phyloP scores from a whole-genome alignment of 306 rosid species.

The Sindora glabra region DNA sequence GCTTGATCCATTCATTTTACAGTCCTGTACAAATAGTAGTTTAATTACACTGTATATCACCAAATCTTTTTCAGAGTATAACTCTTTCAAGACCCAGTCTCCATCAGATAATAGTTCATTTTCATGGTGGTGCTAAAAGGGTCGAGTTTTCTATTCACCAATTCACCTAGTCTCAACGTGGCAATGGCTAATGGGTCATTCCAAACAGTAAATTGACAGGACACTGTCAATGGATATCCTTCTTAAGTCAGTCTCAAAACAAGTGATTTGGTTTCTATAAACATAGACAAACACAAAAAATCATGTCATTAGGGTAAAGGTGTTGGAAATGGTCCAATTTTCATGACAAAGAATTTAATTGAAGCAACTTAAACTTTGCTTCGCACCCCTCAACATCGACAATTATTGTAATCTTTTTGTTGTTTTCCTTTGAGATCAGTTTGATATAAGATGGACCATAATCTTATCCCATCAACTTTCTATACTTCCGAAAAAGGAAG shows the following conservation, averaged over 20 bases:
- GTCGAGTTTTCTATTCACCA: background rate
- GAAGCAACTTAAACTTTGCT: too few species aligned
- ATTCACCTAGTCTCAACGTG: slow-evolving; percentile 15
- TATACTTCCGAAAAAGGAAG: too few species aligned
- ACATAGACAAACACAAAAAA: background rate
- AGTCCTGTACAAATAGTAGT: too few species aligned
- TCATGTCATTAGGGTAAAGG: slow-evolving; percentile 7
- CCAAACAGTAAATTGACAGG: slow-evolving; percentile 20
- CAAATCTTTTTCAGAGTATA: too few species aligned
- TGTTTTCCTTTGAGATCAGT: too few species aligned
- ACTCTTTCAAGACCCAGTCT: too few species aligned
- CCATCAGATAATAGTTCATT: slow-evolving; percentile 23
- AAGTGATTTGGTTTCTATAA: background rate
- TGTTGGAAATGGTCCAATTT: slow-evolving; percentile 7
- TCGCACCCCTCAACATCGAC: too few species aligned
- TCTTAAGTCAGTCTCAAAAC: slow-evolving; percentile 7
- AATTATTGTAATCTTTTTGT: too few species aligned
- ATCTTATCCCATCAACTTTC: too few species aligned
- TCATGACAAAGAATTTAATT: slow-evolving; percentile 3
- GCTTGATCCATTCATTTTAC: too few species aligned
- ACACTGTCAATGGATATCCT: background rate
- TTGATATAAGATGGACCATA: too few species aligned
- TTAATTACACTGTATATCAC: too few species aligned
- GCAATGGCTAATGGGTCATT: slow-evolving; percentile 18
- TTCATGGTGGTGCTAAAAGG: slow-evolving; percentile 21